Evolutionary conservation across 2,329 filamentous ascomycete species (phyloP), one percentile per base, ranked within the genome.

Genomic region (Aspergillus viridinutans): DNA sequence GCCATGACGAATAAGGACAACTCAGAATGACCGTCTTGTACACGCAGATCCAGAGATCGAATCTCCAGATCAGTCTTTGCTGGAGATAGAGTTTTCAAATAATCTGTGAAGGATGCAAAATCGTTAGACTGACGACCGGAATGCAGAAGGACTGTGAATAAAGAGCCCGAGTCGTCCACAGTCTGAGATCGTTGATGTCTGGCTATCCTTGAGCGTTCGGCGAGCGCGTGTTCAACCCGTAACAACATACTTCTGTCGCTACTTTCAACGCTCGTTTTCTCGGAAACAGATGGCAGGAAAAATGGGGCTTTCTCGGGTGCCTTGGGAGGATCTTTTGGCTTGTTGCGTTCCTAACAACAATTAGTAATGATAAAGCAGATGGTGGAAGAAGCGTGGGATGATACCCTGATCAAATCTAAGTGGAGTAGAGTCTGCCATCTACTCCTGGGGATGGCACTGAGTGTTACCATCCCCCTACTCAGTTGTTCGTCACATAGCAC

Each of bases 381-480:
- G 56, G 50, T 28, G 26, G 28, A 2, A 35, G 17, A 21, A 49
- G 17, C 25, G 21, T 12, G 43, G 43, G 45, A 25, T 14, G 12
- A 43, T 70, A 78, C 78, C 64, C 77, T 90, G 71, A 99, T 96
- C 26, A 92, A 78, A 69, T 99, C 94, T 2, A 99, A 82, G 72
- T 99, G 90, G 28, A 99, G 80, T 14, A 99, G 80, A 1, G 92
- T 97, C 74, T 97, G 93, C 94, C 94, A 99, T 66, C 89, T 85
- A 60, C 89, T 91, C 72, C 90, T 92, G 10, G 94, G 95, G 4
- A 97, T 88, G 52, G 97, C 75, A 73, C 90, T 95, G 56, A 99
- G 81, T 0, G 92, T 97, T 70, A 92, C 88, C 76, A 99, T 88
- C 58, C 92, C 87, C 3, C 85, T 76, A 70, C 86, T 90, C 35